phyloP scores from a whole-genome alignment of 208 protist species.

The Wallacemonas sp. region DNA sequence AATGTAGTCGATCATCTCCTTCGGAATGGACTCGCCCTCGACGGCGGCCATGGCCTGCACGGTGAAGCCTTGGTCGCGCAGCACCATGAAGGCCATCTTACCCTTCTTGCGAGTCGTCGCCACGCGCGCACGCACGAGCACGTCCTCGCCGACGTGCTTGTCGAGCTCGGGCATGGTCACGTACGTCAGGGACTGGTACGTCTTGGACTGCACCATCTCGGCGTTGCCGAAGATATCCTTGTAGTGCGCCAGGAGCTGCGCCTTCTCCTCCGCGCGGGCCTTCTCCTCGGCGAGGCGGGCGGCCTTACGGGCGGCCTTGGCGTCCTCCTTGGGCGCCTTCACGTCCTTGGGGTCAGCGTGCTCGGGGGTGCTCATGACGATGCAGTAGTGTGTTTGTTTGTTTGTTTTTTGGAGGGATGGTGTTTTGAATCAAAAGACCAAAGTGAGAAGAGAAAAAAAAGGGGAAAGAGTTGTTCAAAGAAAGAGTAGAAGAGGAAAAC shows the following conservation, averaged over 20 bases:
- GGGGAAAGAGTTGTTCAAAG: background rate
- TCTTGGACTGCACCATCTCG: conserved; percentile 75
- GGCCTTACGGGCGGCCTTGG: conserved; percentile 85
- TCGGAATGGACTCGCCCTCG: conserved; percentile 59
- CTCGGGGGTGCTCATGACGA: conserved; percentile 19
- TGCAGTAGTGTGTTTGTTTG: background rate
- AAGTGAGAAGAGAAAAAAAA: conserved; percentile 16
- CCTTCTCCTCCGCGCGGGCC: conserved; percentile 83
- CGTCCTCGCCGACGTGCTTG: conserved; percentile 41
- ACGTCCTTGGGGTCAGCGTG: conserved; percentile 20
- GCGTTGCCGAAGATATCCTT: conserved; percentile 75
- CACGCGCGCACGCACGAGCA: conserved; percentile 84
- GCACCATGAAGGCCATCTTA: conserved; percentile 91
- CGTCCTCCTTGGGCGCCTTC: conserved; percentile 50
- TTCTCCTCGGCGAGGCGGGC: conserved; percentile 85
- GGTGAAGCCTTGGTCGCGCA: conserved; percentile 77
- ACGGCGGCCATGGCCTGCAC: conserved; percentile 88
- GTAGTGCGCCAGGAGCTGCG: conserved; percentile 76
- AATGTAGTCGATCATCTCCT: conserved; percentile 92
- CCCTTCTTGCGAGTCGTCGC: conserved; percentile 90
- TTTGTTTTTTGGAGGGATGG: background rate
- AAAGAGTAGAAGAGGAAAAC: background rate
- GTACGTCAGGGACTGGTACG: conserved; percentile 59
- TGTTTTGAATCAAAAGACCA: background rate
- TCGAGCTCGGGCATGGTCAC: conserved; percentile 50